Base-by-base conservation (phyloP, 305 asterid genomes). In the Fraxinus xanthoxyloides region DNA sequence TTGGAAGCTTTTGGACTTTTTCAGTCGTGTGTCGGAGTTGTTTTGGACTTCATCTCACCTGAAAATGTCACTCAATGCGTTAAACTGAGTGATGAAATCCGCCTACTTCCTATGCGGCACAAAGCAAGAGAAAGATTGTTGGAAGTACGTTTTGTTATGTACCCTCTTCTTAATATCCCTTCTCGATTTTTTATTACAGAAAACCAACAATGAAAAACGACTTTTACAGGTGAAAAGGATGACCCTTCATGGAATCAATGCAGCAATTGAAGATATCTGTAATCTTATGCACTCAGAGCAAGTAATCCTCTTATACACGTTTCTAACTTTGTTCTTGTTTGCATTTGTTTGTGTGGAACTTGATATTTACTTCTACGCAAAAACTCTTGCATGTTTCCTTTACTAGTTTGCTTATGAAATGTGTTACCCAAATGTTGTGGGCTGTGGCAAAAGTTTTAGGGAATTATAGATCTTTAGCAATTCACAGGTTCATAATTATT, bases 31-130 rank as follows among this genome's bases (percentile, higher is more conserved):
- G 92, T 93, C 78, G 91, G 85, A 77, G 84, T 94, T 70, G 92
- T 91, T 77, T 65, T 94, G 90, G 94, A 94, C 90, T 96, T 94
- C 91, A 88, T 94, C 89, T 96, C 99, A 15, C 99, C 99, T 23
- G 99, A 96, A 89, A 96, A 86, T 88, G 93, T 91, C 35, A 77
- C 93, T 32, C 95, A 89, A 82, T 92, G 98, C 87, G 83, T 93
- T 72, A 89, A 90, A 80, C 61, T 94, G 90, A 87, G 85, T 80
- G 97, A 96, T 75, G 98, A 96, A 85, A 94, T 96, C 59, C 95
- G 95, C 65, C 89, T 83, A 76, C 98, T 96, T 84, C 98, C 98
- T 69, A 12, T 75, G 54, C 89, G 81, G 80, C 99, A 96, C 91
- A 91, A 89, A 88, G 97, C 97, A 85, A 90, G 86, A 89, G 88